Evolutionary conservation across 1,139 yeast species (phyloP).

Genomic region (Yamadazyma spencermartinsiae): DNA sequence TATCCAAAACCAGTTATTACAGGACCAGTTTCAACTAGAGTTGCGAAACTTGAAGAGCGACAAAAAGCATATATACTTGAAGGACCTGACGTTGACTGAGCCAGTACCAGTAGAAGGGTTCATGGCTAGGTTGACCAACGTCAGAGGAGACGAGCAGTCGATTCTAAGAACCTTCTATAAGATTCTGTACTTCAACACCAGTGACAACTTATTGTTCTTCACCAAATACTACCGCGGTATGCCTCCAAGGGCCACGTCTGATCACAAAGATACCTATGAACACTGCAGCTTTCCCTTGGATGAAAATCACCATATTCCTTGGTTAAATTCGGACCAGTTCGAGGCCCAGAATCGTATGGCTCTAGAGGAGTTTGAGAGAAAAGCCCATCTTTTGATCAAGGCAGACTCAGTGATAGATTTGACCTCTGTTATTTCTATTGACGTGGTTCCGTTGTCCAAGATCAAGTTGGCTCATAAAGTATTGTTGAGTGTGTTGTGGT

Average conservation of each 20-base stretch:
- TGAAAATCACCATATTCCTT: slow-evolving; percentile 51
- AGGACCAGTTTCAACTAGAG: slow-evolving; percentile 45
- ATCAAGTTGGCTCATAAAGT: slow-evolving; percentile 33
- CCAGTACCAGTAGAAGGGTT: slow-evolving; percentile 81
- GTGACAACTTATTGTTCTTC: slow-evolving; percentile 61
- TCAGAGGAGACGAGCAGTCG: slow-evolving; percentile 44
- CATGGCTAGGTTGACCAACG: slow-evolving; percentile 56
- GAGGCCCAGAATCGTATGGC: slow-evolving; percentile 56
- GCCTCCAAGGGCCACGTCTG: slow-evolving; percentile 59
- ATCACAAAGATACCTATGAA: slow-evolving; percentile 28
- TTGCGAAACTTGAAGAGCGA: slow-evolving; percentile 44
- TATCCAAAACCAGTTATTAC: slow-evolving; percentile 29
- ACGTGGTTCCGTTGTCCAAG: slow-evolving; percentile 25
- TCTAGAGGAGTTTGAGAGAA: slow-evolving; percentile 61
- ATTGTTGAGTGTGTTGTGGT: slow-evolving; percentile 50
- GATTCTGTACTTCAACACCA: slow-evolving; percentile 63
- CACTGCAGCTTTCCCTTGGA: slow-evolving; percentile 55
- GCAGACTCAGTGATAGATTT: slow-evolving; percentile 67
- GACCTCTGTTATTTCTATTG: slow-evolving; percentile 43
- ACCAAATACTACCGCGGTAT: slow-evolving; percentile 54
- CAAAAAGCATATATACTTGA: slow-evolving; percentile 2
- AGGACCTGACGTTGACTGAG: not conserved
- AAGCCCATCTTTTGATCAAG: slow-evolving; percentile 53
- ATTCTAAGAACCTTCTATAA: slow-evolving; percentile 51
- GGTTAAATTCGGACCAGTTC: slow-evolving; percentile 56